A percentile compares a stretch with the other conserved stretches of the same genome.
Conservation (phyloP, 139 green algal genomes). For the Chlorella sp. region DNA sequence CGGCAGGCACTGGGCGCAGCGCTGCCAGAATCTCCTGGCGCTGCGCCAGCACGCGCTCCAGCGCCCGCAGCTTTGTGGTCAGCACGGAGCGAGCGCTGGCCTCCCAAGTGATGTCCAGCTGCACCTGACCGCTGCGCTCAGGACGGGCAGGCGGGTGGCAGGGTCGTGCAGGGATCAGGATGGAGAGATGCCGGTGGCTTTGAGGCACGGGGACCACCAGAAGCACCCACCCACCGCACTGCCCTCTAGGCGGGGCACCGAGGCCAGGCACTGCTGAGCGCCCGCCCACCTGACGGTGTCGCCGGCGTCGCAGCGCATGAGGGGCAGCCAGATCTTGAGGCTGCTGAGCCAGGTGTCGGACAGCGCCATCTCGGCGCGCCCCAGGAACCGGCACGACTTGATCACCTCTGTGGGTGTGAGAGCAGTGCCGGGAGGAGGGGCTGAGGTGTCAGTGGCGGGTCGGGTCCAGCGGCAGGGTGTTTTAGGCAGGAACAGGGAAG, state of each 20-base stretch:
- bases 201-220: background rate
- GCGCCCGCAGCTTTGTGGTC: conserved; percentile 67
- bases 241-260: no score
- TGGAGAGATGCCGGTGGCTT: background rate
- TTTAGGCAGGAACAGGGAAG: background rate
- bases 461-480: background rate
- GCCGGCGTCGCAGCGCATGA: conserved; percentile 51
- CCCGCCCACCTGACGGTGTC: conserved; percentile 45
- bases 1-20: conserved; percentile 58
- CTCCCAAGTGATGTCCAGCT: conserved; percentile 76
- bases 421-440: no score
- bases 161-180: background rate
- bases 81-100: conserved; percentile 79
- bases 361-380: conserved; percentile 68
- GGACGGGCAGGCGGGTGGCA: background rate
- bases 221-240: background rate
- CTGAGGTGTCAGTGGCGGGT: no score
- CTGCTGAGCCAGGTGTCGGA: conserved; percentile 62
- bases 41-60: conserved; percentile 77
- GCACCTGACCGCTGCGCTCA: conserved; percentile 46
- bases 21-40: conserved; percentile 74
- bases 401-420: conserved; percentile 53
- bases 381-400: conserved; percentile 60
- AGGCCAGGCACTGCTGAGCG: no score
- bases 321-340: conserved; percentile 50